Percentiles rank a stretch among this genome's conserved stretches.
phyloP scores from a whole-genome alignment of 2,329 filamentous ascomycete genomes.

The Aspergillus uvarum region DNA sequence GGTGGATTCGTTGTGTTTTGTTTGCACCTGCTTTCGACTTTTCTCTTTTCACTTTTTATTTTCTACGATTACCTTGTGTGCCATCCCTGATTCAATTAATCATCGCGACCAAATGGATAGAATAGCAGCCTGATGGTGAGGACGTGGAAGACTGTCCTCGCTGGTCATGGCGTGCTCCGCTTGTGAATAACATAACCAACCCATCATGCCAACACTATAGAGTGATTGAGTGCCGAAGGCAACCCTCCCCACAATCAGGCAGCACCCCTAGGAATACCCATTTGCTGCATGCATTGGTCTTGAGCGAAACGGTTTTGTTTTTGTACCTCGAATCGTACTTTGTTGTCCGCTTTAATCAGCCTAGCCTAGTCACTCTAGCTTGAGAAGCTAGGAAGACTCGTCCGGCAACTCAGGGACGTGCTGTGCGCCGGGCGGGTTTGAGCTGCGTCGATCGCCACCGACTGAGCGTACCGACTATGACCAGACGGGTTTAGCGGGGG shows the following conservation, averaged over 20 bases:
- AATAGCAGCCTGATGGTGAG: not conserved
- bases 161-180: constrained; percentile 6
- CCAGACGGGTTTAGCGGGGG: not conserved
- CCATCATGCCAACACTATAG: not conserved
- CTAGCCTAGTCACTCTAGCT: not conserved
- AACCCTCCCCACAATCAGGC: not conserved
- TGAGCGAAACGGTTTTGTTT: too few species aligned
- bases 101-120: not conserved
- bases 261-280: not conserved
- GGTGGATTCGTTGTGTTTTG: not conserved
- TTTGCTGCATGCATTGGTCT: not conserved
- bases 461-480: not conserved
- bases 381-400: not conserved
- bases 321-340: not conserved
- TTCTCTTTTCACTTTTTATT: not conserved
- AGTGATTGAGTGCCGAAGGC: not conserved
- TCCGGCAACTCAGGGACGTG: not conserved
- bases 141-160: constrained; percentile 7
- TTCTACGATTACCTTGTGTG: not conserved
- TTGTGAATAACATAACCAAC: not conserved
- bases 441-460: not conserved
- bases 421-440: not conserved
- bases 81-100: not conserved
- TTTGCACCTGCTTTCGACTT: not conserved
- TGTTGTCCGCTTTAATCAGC: not conserved